Percentiles rank a stretch among this genome's conserved stretches.
phyloP scores from a whole-genome alignment of 2,329 filamentous ascomycete genomes.

The Nectriaceae sp. region DNA sequence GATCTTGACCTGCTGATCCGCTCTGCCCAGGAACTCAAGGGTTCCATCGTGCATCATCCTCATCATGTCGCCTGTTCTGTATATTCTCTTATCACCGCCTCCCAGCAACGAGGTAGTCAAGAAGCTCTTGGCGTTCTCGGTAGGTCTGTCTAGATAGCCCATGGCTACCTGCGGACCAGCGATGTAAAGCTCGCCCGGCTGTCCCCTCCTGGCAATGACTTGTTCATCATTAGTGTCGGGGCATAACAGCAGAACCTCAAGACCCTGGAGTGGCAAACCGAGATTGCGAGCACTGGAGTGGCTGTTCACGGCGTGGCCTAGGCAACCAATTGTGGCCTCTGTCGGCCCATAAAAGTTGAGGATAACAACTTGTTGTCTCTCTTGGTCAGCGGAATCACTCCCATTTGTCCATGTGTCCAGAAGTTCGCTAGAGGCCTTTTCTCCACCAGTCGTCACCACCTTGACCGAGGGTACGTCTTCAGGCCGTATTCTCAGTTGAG shows the following conservation, averaged over 20 bases:
- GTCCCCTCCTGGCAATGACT: slow-evolving; percentile 17
- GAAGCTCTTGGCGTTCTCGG: slow-evolving; percentile 8
- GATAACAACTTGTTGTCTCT: slow-evolving; percentile 11
- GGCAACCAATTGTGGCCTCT: slow-evolving; percentile 64
- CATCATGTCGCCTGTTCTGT: slow-evolving; percentile 19
- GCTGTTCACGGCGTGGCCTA: slow-evolving; percentile 7
- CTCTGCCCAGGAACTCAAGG: slow-evolving; percentile 13
- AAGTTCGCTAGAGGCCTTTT: slow-evolving; percentile 66
- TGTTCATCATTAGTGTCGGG: slow-evolving; percentile 2
- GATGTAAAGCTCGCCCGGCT: slow-evolving; percentile 46
- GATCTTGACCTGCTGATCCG: slow-evolving; percentile 17
- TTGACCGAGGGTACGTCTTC: slow-evolving; percentile 62
- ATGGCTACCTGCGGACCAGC: slow-evolving; percentile 46
- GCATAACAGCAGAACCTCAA: background rate
- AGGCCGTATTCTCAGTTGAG: slow-evolving; percentile 51
- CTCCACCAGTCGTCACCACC: slow-evolving; percentile 67
- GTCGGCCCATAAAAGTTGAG: slow-evolving; percentile 56
- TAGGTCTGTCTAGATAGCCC: slow-evolving; percentile 41
- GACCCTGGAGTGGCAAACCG: background rate
- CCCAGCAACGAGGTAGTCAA: slow-evolving; percentile 2
- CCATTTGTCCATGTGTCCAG: slow-evolving; percentile 59
- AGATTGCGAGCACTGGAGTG: slow-evolving; percentile 6
- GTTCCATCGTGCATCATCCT: slow-evolving; percentile 17
- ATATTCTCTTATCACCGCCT: slow-evolving; percentile 9
- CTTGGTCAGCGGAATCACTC: slow-evolving; percentile 36